Evolutionary conservation across 495 filamentous ascomycete species (phyloP).

Genomic region (Bombardia bombarda): DNA sequence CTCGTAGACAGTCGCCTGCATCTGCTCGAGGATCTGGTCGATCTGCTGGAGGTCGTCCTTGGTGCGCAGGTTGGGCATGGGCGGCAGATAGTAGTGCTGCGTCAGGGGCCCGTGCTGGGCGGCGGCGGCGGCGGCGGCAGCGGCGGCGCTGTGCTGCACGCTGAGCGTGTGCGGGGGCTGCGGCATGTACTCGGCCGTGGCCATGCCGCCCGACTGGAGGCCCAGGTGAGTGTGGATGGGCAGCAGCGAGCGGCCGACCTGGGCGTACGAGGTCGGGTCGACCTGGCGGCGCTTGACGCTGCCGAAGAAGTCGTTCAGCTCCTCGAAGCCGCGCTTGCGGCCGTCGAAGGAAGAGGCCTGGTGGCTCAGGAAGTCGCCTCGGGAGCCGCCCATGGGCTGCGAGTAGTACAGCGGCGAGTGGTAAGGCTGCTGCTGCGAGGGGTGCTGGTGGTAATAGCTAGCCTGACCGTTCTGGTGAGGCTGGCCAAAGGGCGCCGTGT

Average conservation of each 20-base stretch:
- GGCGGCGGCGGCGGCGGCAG: too few relatives aligned
- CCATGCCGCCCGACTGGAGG: slow-evolving; percentile 54
- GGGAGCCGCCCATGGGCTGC: slow-evolving; percentile 43
- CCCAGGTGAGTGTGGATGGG: slow-evolving; percentile 61
- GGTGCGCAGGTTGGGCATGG: slow-evolving; percentile 77
- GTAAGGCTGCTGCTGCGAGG: slow-evolving; percentile 50
- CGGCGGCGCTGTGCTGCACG: too few relatives aligned
- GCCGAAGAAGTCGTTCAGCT: slow-evolving; percentile 87
- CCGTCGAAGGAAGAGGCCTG: slow-evolving; percentile 49
- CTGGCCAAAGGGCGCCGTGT: slow-evolving; percentile 43
- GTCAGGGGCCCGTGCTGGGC: slow-evolving; percentile 51
- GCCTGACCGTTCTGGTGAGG: slow-evolving; percentile 38
- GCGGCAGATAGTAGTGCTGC: slow-evolving; percentile 70
- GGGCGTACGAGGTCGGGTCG: slow-evolving; percentile 72
- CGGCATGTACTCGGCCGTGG: slow-evolving; percentile 59
- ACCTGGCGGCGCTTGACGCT: slow-evolving; percentile 84
- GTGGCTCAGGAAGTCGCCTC: slow-evolving; percentile 41
- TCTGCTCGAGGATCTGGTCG: slow-evolving; percentile 88
- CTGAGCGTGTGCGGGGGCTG: slow-evolving; percentile 43
- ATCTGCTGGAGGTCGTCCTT: slow-evolving; percentile 89
- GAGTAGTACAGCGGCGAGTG: slow-evolving; percentile 57
- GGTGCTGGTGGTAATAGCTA: slow-evolving; percentile 50
- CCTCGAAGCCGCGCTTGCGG: slow-evolving; percentile 75
- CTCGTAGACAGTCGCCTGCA: slow-evolving; percentile 91
- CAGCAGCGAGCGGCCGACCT: slow-evolving; percentile 72